Evolutionary conservation across 1,139 yeast genomes (phyloP), one percentile per base, ranked within the genome.

Genomic region (Geotrichum candidum): DNA sequence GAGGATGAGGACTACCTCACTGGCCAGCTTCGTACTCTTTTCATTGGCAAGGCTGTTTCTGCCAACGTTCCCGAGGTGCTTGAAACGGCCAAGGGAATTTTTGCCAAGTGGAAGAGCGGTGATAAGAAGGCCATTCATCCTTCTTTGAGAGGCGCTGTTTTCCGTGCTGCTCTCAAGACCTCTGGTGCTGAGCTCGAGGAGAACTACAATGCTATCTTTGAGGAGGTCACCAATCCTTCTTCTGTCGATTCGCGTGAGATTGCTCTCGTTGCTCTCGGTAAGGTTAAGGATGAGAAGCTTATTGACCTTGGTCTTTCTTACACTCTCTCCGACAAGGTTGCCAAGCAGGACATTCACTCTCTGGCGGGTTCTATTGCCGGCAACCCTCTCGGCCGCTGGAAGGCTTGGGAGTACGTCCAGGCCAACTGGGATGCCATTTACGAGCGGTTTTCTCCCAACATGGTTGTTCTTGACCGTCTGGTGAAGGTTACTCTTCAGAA

Each of bases 261-360:
- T 59, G 87, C 89, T 0, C 76, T 88, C 48, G 72, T 73, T 23
- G 84, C 92, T 0, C 74, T 88, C 60, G 94, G 94, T 3, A 73
- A 79, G 9, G 80, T 83, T n/a, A 72, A 75, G n/a, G 76, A 78
- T 57, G 68, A 73, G 5, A 69, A 69, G 13, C 74, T 78, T 50
- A 74, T 82, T 52, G 70, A 74, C 13, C 71, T 71, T 61, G 74
- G 84, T 58, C 69, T 84, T 46, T 70, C 69, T 0, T 70, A 78
- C 65, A 72, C 84, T 54, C 70, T 79, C 52, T 70, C 76, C 31
- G 76, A 78, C 3, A 70, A 65, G 65, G 76, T 87, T 45, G 88
- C 89, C n/a, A 81, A 82, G 54, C 89, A 88, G 89, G 90, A 88
- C 71, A 79, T 84, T 31, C 88, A 85, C 69, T 85, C 82, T 69